A percentile compares a stretch with the other conserved stretches of the same genome.
phyloP scores from a whole-genome alignment of 768 basidiomycete genomes.

The Tricholoma bakamatsutake region DNA sequence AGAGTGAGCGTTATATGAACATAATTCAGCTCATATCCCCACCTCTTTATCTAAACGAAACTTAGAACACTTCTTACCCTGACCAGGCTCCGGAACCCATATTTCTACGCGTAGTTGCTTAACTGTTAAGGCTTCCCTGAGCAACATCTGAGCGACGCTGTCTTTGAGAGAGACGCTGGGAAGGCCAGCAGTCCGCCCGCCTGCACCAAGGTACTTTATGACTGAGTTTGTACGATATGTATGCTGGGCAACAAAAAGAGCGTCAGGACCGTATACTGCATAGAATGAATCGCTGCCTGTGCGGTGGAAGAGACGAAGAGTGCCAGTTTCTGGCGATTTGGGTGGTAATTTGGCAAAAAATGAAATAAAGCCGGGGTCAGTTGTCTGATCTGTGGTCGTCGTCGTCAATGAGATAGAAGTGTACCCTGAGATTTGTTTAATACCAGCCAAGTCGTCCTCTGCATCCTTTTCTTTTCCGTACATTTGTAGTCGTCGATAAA shows the following conservation, averaged over 20 bases:
- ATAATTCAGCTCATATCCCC: slow-evolving; percentile 12
- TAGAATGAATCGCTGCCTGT: slow-evolving; percentile 61
- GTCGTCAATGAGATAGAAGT: not conserved
- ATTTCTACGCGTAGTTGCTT: slow-evolving; percentile 93
- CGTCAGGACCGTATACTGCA: slow-evolving; percentile 85
- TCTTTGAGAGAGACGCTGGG: slow-evolving; percentile 75
- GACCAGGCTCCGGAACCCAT: slow-evolving; percentile 68
- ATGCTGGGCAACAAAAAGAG: slow-evolving; percentile 77
- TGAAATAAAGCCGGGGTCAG: slow-evolving; percentile 75
- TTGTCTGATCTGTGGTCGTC: slow-evolving; percentile 42
- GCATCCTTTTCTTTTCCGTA: slow-evolving; percentile 60
- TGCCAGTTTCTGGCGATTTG: slow-evolving; percentile 73
- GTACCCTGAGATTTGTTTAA: not conserved
- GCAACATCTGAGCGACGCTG: slow-evolving; percentile 71
- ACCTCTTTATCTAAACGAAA: slow-evolving; percentile 83
- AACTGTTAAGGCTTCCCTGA: slow-evolving; percentile 85
- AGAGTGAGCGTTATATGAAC: not conserved
- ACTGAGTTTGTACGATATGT: slow-evolving; percentile 88
- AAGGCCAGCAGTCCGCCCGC: slow-evolving; percentile 52
- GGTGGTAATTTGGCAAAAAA: slow-evolving; percentile 58
- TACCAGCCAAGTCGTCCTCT: slow-evolving; percentile 22
- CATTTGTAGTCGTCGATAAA: slow-evolving; percentile 42
- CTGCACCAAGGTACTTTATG: slow-evolving; percentile 81
- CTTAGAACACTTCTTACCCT: slow-evolving; percentile 68
- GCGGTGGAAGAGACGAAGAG: slow-evolving; percentile 84